phyloP scores from a whole-genome alignment of 257 asterid species.

The Knoxia roxburghii region DNA sequence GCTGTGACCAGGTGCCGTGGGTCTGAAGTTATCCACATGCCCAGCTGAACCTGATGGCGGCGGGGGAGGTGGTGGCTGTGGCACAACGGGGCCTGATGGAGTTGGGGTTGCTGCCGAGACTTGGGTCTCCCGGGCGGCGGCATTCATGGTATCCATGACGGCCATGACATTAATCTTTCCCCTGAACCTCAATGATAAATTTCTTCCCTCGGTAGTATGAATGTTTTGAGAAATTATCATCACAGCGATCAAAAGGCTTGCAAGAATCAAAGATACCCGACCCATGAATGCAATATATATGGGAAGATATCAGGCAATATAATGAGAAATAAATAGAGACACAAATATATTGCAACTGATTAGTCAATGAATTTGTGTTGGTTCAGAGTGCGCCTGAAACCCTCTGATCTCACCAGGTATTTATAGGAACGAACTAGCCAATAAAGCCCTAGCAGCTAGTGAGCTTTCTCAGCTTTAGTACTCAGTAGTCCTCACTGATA shows the following conservation, averaged over 20 bases:
- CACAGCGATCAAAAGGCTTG: constrained; percentile 32
- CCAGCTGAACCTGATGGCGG: constrained; percentile 38
- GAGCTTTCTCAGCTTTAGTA: too few relatives aligned
- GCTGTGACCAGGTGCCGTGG: constrained; percentile 59
- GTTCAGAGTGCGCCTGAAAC: constrained; percentile 18
- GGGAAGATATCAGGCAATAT: neutral
- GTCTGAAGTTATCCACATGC: constrained; percentile 49
- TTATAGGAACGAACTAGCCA: too few relatives aligned
- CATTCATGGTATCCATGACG: constrained; percentile 10
- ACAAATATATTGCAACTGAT: neutral
- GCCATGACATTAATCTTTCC: constrained; percentile 11
- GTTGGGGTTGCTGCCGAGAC: constrained; percentile 21
- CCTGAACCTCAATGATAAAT: constrained; percentile 14
- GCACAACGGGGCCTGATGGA: constrained; percentile 16
- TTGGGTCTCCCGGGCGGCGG: constrained; percentile 11
- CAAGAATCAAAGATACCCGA: constrained; percentile 22
- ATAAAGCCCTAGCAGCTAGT: neutral
- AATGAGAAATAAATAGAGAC: neutral
- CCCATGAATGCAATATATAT: constrained; percentile 31
- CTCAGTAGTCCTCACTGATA: too few relatives aligned
- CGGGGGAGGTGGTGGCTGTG: constrained; percentile 25
- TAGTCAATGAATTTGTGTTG: constrained; percentile 3
- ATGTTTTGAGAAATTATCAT: constrained; percentile 25
- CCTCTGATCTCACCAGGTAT: constrained; percentile 21
- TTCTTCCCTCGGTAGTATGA: constrained; percentile 37